A percentile compares a stretch with the other conserved stretches of the same genome.
These are phyloP conservation scores for Phytophthora quininea DNA, from an alignment of 352 stramenopile genomes.

Conservation along the genomic window DNA sequence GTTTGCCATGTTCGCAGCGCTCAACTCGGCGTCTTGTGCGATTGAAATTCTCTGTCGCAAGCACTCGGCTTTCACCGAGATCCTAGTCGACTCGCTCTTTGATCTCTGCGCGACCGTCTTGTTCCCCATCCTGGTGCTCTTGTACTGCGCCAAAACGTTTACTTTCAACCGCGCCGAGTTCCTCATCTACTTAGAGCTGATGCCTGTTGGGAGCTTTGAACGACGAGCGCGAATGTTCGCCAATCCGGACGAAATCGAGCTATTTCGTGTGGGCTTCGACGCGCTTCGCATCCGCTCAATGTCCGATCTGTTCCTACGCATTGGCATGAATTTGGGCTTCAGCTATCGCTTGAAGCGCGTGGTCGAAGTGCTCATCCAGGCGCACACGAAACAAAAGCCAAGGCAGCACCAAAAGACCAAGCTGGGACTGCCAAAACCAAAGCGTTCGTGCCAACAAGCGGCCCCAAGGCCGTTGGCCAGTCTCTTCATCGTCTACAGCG, in stretches of 20 bases:
- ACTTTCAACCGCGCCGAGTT: constrained; percentile 34
- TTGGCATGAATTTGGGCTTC: constrained; percentile 46
- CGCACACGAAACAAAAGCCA: too few relatives aligned
- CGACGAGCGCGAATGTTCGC: constrained; percentile 33
- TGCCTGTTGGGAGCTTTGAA: constrained; percentile 40
- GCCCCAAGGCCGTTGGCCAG: background rate
- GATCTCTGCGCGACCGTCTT: constrained; percentile 38
- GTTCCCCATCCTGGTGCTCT: constrained; percentile 31
- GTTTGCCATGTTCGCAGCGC: constrained; percentile 24
- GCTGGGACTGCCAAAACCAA: too few relatives aligned
- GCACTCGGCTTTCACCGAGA: constrained; percentile 36
- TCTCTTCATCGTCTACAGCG: constrained; percentile 25
- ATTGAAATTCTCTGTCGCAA: constrained; percentile 20
- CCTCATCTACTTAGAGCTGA: constrained; percentile 29
- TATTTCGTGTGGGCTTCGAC: constrained; percentile 39
- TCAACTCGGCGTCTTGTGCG: constrained; percentile 36
- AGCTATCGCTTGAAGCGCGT: constrained; percentile 47
- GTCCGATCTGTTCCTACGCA: constrained; percentile 34
- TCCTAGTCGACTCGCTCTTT: constrained; percentile 47
- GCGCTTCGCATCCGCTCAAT: constrained; percentile 38
- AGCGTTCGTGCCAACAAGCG: constrained; percentile 11
- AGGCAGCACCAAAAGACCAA: too few relatives aligned
- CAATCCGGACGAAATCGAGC: constrained; percentile 31
- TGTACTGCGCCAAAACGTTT: constrained; percentile 34
- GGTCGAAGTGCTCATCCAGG: constrained; percentile 20